Percentiles rank a stretch among this genome's conserved stretches.
These are phyloP conservation scores for Myochromella boudieri DNA, from an alignment of 768 basidiomycete genomes.

Conservation along the genomic window DNA sequence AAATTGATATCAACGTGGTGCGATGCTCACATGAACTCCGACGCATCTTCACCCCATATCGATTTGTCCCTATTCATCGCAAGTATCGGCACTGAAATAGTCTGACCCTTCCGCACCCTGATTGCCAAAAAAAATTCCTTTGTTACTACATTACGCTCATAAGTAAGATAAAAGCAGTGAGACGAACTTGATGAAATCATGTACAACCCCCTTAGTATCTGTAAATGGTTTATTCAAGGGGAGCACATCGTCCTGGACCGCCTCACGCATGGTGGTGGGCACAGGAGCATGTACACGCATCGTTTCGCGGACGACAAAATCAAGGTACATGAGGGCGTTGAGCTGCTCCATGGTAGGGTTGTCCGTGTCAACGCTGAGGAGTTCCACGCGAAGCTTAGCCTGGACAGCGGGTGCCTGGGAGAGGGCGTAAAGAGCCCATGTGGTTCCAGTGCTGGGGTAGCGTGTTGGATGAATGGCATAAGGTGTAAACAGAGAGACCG, in stretches of 20 bases:
- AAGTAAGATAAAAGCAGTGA: no score
- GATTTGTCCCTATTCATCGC: slow-evolving; percentile 38
- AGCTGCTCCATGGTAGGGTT: slow-evolving; percentile 71
- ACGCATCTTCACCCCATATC: slow-evolving; percentile 67
- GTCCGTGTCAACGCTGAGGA: slow-evolving; percentile 49
- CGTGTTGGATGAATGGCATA: not conserved
- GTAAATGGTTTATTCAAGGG: slow-evolving; percentile 47
- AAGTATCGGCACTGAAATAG: no score
- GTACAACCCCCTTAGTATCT: slow-evolving; percentile 39
- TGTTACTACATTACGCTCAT: not conserved
- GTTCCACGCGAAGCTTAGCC: slow-evolving; percentile 56
- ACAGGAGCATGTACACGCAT: slow-evolving; percentile 58
- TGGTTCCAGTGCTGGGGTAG: slow-evolving; percentile 41
- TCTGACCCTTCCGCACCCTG: no score
- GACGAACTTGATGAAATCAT: slow-evolving; percentile 38
- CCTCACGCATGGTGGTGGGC: slow-evolving; percentile 38
- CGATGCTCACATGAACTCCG: slow-evolving; percentile 61
- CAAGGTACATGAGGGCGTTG: slow-evolving; percentile 65
- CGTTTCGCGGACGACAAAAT: slow-evolving; percentile 61
- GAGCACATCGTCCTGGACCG: slow-evolving; percentile 52
- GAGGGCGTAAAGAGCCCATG: slow-evolving; percentile 63
- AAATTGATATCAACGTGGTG: no score
- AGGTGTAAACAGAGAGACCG: not conserved
- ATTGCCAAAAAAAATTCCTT: not conserved
- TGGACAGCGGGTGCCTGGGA: slow-evolving; percentile 49